phyloP scores from a whole-genome alignment of 805 yeast genomes.

The Lipomyces sp. region DNA sequence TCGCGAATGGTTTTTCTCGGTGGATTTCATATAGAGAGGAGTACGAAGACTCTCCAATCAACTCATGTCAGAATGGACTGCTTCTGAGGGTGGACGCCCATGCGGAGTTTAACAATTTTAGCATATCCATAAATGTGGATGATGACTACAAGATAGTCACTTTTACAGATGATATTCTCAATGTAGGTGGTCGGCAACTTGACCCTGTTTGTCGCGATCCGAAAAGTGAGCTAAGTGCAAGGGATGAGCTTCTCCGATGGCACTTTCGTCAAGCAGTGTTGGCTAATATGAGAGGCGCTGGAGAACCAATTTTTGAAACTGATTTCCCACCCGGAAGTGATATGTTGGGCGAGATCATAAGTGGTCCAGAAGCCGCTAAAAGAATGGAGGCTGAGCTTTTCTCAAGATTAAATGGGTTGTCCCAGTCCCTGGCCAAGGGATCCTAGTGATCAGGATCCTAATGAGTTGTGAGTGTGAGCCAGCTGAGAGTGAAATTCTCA shows the following conservation, averaged over 20 bases:
- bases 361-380: not conserved
- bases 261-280: not conserved
- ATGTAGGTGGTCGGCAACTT: not conserved
- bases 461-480: too few relatives aligned
- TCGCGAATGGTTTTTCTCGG: not conserved
- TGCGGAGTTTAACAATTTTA: not conserved
- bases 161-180: not conserved
- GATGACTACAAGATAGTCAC: not conserved
- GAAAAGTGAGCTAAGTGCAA: not conserved
- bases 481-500: too few relatives aligned
- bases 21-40: not conserved
- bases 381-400: not conserved
- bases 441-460: too few relatives aligned
- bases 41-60: not conserved
- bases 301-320: not conserved
- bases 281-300: not conserved
- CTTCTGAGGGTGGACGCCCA: not conserved
- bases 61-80: conserved; percentile 8
- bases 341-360: not conserved
- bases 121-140: not conserved
- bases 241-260: conserved; percentile 1
- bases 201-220: conserved; percentile 3
- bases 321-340: not conserved
- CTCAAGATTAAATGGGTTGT: too few relatives aligned
- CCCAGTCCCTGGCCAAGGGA: too few relatives aligned